These are phyloP conservation scores for Potentilla sterilis DNA, from an alignment of 306 rosid species.

Conservation along the genomic window DNA sequence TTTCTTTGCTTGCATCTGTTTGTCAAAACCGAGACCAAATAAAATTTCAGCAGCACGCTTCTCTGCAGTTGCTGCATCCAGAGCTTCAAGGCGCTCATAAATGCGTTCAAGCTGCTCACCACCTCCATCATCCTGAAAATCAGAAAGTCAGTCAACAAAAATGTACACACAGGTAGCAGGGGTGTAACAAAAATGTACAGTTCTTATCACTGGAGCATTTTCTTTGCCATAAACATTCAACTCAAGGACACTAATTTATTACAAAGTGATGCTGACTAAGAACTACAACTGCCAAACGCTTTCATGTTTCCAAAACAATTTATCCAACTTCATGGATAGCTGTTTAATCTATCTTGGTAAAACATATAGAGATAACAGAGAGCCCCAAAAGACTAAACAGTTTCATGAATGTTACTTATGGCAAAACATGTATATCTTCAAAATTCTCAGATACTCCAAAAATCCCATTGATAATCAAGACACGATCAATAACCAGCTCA, in stretches of 20 bases:
- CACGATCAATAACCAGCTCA: not conserved
- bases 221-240: not conserved
- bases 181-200: not conserved
- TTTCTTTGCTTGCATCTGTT: constrained; percentile 90
- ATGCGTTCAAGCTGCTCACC: constrained; percentile 88
- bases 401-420: too few relatives aligned
- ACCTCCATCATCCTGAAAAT: constrained; percentile 84
- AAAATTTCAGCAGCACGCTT: constrained; percentile 98
- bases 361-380: not conserved
- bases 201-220: not conserved
- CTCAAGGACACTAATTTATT: not conserved
- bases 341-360: too few relatives aligned
- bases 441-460: not conserved
- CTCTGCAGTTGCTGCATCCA: constrained; percentile 96
- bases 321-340: not conserved
- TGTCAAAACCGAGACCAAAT: constrained; percentile 88
- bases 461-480: not conserved
- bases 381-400: not conserved
- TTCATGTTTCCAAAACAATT: not conserved
- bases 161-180: not conserved
- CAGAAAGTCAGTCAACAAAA: not conserved
- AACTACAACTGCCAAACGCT: not conserved
- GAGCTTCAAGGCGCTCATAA: constrained; percentile 86
- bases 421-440: not conserved
- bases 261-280: not conserved